phyloP scores from a whole-genome alignment of 2,329 filamentous ascomycete genomes.

The Eurotiales sp. region DNA sequence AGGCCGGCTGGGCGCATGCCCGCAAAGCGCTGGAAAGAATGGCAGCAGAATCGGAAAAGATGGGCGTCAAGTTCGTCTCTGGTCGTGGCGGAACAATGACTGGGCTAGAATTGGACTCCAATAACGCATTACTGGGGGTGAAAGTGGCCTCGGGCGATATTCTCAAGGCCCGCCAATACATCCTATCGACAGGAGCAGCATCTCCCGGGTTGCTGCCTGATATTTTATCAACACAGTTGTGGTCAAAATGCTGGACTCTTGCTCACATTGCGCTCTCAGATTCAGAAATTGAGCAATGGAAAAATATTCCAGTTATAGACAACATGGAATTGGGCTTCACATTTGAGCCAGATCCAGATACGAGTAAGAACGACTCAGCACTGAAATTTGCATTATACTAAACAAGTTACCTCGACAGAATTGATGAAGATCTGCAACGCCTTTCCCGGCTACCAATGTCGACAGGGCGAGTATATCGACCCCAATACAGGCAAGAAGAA shows the following conservation, averaged over 20 bases:
- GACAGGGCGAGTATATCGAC: slow-evolving; percentile 1
- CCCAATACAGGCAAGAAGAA: slow-evolving; percentile 36
- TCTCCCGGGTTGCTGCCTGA: slow-evolving; percentile 48
- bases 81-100: slow-evolving; percentile 38
- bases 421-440: slow-evolving; percentile 46
- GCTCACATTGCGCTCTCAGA: slow-evolving; percentile 49
- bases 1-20: slow-evolving; percentile 55
- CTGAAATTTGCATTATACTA: too few species aligned
- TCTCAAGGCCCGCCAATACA: slow-evolving; percentile 42
- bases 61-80: slow-evolving; percentile 49
- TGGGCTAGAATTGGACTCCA: slow-evolving; percentile 34
- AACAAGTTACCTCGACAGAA: too few species aligned
- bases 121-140: slow-evolving; percentile 41
- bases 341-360: slow-evolving; percentile 44
- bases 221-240: slow-evolving; percentile 43
- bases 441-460: slow-evolving; percentile 49
- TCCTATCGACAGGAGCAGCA: slow-evolving; percentile 50
- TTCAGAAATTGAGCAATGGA: slow-evolving; percentile 45
- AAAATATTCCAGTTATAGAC: slow-evolving; percentile 49
- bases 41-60: slow-evolving; percentile 40
- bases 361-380: slow-evolving; percentile 1
- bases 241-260: slow-evolving; percentile 54
- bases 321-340: slow-evolving; percentile 49
- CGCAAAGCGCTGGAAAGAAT: slow-evolving; percentile 47
- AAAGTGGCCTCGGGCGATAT: slow-evolving; percentile 40